Evolutionary conservation across 805 yeast genomes (phyloP).

Genomic region (Starmera caribaea): DNA sequence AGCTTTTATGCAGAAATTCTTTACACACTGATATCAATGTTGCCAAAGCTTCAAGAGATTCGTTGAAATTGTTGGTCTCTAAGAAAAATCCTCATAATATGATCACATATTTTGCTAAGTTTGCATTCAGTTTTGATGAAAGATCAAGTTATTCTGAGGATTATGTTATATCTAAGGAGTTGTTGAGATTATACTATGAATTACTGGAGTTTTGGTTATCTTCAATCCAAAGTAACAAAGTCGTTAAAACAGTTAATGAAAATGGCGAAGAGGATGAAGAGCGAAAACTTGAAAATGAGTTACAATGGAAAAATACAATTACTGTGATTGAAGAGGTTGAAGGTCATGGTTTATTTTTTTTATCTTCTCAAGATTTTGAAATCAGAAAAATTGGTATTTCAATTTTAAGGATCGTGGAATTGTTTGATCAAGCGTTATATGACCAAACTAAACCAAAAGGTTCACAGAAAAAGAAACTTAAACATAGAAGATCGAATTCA

Average conservation of each 20-base stretch:
- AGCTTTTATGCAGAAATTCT: slow-evolving; percentile 66
- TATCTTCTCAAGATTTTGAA: slow-evolving; percentile 77
- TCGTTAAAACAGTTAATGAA: slow-evolving; percentile 9
- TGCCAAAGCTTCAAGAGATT: slow-evolving; percentile 49
- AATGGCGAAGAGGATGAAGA: slow-evolving; percentile 12
- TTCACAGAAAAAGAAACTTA: slow-evolving; percentile 10
- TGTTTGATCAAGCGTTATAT: slow-evolving; percentile 75
- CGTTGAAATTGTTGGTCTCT: slow-evolving; percentile 58
- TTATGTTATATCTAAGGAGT: slow-evolving; percentile 48
- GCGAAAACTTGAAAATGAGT: slow-evolving; percentile 39
- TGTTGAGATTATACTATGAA: slow-evolving; percentile 68
- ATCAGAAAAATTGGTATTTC: slow-evolving; percentile 69
- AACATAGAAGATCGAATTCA: slow-evolving; percentile 44
- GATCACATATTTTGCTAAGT: slow-evolving; percentile 66
- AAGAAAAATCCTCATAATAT: slow-evolving; percentile 61
- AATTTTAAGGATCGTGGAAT: slow-evolving; percentile 69
- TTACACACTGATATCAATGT: slow-evolving; percentile 58
- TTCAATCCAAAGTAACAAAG: slow-evolving; percentile 37
- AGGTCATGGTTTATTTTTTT: slow-evolving; percentile 87
- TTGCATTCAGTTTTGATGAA: slow-evolving; percentile 74
- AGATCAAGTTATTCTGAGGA: slow-evolving; percentile 51
- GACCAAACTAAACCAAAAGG: slow-evolving; percentile 27
- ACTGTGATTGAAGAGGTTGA: slow-evolving; percentile 91
- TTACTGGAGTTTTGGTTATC: slow-evolving; percentile 75
- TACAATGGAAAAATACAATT: slow-evolving; percentile 70